Conservation (phyloP, 257 asterid genomes). For the Solanum corneliomulleri region DNA sequence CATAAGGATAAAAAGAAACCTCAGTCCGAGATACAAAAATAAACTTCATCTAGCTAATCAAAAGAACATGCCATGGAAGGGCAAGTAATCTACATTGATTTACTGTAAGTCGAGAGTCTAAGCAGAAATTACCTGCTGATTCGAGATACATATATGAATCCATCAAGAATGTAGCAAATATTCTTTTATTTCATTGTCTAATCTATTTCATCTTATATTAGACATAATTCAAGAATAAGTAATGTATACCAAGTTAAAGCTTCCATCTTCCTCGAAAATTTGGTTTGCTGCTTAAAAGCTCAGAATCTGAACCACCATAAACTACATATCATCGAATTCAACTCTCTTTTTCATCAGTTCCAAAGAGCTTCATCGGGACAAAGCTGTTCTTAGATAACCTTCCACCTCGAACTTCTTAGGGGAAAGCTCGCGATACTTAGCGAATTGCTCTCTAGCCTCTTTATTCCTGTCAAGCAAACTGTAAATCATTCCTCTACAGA, state of each 20-base stretch:
- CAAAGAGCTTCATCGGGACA: constrained; percentile 77
- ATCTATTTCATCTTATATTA: neutral
- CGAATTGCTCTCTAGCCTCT: constrained; percentile 71
- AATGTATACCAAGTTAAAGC: neutral
- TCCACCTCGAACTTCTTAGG: constrained; percentile 78
- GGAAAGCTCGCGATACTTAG: constrained; percentile 50
- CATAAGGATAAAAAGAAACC: neutral
- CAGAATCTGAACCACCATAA: neutral
- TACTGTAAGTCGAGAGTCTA: neutral
- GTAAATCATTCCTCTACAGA: constrained; percentile 81
- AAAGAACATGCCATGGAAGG: neutral
- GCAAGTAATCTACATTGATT: neutral
- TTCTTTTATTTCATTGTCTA: neutral
- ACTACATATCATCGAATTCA: neutral
- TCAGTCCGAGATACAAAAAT: neutral
- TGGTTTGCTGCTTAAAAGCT: neutral
- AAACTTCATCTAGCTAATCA: neutral
- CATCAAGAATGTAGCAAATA: neutral
- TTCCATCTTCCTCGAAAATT: neutral
- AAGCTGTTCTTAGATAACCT: constrained; percentile 68
- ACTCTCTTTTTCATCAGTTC: constrained; percentile 40
- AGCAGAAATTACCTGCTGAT: neutral
- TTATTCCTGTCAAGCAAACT: constrained; percentile 52
- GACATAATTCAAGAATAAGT: neutral
- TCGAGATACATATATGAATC: neutral